Evolutionary conservation across 192 early-diverging fungal species (phyloP).

Genomic region (Podila clonocystis): DNA sequence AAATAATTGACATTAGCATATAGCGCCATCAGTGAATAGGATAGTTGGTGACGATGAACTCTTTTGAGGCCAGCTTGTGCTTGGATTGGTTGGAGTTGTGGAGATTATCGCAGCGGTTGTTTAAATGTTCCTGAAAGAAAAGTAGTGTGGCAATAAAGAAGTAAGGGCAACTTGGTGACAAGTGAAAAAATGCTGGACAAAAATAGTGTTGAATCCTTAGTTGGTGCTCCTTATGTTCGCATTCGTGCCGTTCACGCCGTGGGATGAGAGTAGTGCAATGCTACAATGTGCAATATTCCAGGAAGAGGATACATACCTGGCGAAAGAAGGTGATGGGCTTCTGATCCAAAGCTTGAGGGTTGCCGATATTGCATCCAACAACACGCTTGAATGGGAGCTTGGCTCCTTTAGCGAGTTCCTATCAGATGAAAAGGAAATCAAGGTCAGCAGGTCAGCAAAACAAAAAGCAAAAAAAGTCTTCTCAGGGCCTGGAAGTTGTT

Average conservation of each 20-base stretch:
- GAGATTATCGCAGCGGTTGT: constrained; percentile 3
- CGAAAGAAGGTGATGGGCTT: constrained; percentile 97
- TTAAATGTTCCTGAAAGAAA: background rate
- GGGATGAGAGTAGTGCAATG: background rate
- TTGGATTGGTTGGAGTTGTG: background rate
- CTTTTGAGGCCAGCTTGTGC: background rate
- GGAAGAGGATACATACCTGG: constrained; percentile 67
- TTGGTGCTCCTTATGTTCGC: background rate
- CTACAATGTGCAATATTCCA: background rate
- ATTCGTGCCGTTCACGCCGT: background rate
- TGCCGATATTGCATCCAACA: constrained; percentile 58
- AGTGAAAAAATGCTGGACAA: background rate
- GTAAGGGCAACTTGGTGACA: too few relatives aligned
- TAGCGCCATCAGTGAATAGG: constrained; percentile 5
- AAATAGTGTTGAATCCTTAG: background rate
- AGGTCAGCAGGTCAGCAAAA: background rate
- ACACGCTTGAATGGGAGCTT: constrained; percentile 42
- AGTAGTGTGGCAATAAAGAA: background rate
- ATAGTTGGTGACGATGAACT: background rate
- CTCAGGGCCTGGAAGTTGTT: too few relatives aligned
- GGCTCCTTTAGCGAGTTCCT: constrained; percentile 54
- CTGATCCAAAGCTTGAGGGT: constrained; percentile 56
- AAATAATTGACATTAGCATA: constrained; percentile 2
- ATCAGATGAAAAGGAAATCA: background rate
- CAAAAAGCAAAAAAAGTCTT: background rate